phyloP scores from a whole-genome alignment of 2,329 filamentous ascomycete genomes.

The Fusarium solani-melongenae region DNA sequence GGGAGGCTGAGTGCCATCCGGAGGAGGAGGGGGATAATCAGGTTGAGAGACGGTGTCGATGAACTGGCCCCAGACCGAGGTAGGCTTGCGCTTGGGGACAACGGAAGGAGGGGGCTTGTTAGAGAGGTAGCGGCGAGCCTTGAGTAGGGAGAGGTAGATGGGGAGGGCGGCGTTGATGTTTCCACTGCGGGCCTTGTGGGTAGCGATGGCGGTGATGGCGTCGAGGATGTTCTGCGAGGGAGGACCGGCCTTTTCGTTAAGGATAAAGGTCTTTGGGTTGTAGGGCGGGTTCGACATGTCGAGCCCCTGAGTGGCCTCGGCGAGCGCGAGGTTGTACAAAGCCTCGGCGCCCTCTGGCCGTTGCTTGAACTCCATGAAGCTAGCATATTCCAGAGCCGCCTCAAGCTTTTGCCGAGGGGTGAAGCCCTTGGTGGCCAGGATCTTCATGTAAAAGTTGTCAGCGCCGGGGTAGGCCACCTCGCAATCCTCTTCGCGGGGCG shows the following conservation, averaged over 20 bases:
- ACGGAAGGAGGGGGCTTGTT: slow-evolving; percentile 44
- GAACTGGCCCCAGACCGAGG: slow-evolving; percentile 36
- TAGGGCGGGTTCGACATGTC: slow-evolving; percentile 57
- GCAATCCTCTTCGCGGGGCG: slow-evolving; percentile 81
- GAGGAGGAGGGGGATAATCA: slow-evolving; percentile 76
- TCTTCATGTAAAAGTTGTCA: slow-evolving; percentile 82
- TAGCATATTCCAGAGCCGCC: slow-evolving; percentile 84
- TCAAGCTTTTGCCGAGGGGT: slow-evolving; percentile 81
- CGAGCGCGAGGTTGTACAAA: slow-evolving; percentile 80
- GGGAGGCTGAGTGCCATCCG: slow-evolving; percentile 76
- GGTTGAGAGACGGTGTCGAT: slow-evolving; percentile 55
- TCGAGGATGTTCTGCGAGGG: slow-evolving; percentile 81
- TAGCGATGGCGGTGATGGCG: slow-evolving; percentile 80
- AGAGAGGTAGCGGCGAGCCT: slow-evolving; percentile 75
- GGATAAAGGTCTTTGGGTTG: slow-evolving; percentile 70
- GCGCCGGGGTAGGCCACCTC: slow-evolving; percentile 75
- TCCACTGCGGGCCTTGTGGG: slow-evolving; percentile 77
- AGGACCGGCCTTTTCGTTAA: slow-evolving; percentile 67
- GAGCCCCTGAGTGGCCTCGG: slow-evolving; percentile 73
- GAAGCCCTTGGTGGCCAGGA: slow-evolving; percentile 84
- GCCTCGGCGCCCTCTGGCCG: slow-evolving; percentile 72
- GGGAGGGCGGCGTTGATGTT: slow-evolving; percentile 78
- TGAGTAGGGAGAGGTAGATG: slow-evolving; percentile 85
- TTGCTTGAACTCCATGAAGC: slow-evolving; percentile 85
- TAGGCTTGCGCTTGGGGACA: slow-evolving; percentile 9